Conservation (phyloP, 768 basidiomycete genomes). For the Leccinum variicolor region DNA sequence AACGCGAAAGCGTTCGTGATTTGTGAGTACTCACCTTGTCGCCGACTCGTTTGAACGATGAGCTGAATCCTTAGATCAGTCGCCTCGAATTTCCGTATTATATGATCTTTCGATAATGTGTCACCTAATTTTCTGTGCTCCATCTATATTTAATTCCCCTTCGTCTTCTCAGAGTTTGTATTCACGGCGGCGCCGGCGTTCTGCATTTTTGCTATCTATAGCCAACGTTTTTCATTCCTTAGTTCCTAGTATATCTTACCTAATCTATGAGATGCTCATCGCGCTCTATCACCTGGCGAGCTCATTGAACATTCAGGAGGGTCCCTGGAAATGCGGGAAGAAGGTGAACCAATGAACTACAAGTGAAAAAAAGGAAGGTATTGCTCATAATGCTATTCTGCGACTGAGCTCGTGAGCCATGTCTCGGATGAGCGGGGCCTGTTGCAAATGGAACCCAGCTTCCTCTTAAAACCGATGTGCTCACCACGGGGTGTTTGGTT, state of each 20-base stretch:
- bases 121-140: neutral
- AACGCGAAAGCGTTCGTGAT: neutral
- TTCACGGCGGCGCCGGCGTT: neutral
- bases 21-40: constrained; percentile 1
- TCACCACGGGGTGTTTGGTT: no score
- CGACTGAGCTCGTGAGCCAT: neutral
- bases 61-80: constrained; percentile 1
- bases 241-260: neutral
- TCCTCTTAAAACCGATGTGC: no score
- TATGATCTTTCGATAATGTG: neutral
- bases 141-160: neutral
- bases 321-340: neutral
- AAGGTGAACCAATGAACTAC: neutral
- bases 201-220: neutral
- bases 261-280: neutral
- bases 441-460: no score
- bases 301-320: neutral
- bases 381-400: neutral
- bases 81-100: neutral
- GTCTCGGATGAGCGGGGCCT: no score
- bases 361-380: neutral
- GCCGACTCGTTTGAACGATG: neutral
- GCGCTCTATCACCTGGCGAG: neutral
- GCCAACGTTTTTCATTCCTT: neutral
- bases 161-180: neutral